A percentile compares a stretch with the other conserved stretches of the same genome.
Conservation (phyloP, 352 stramenopile genomes). For the Phytophthora melonis region DNA sequence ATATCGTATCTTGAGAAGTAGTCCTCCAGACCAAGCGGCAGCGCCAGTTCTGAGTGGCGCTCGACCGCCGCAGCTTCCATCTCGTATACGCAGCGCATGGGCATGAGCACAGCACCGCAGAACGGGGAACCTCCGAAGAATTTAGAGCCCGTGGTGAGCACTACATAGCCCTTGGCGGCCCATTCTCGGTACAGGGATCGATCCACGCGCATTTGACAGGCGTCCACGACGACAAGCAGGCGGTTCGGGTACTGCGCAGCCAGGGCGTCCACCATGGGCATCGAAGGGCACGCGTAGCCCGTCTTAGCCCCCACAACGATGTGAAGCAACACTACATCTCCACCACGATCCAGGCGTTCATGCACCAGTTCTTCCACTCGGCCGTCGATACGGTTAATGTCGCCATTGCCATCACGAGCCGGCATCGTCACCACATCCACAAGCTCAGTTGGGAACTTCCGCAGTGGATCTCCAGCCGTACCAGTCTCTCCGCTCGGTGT, state of each 20-base stretch:
- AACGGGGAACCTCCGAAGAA: slow-evolving; percentile 90
- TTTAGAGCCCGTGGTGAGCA: slow-evolving; percentile 88
- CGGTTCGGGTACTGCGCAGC: slow-evolving; percentile 68
- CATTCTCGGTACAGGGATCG: slow-evolving; percentile 72
- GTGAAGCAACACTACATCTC: slow-evolving; percentile 80
- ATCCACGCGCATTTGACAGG: slow-evolving; percentile 88
- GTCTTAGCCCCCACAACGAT: slow-evolving; percentile 90
- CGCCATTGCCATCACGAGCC: slow-evolving; percentile 62
- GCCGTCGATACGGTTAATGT: slow-evolving; percentile 60
- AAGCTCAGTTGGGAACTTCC: slow-evolving; percentile 65
- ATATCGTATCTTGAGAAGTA: slow-evolving; percentile 90
- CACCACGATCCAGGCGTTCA: slow-evolving; percentile 48
- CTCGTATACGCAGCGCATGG: slow-evolving; percentile 78
- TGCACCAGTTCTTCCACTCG: slow-evolving; percentile 54
- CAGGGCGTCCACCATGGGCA: slow-evolving; percentile 67
- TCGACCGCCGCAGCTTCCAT: slow-evolving; percentile 76
- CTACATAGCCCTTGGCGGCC: slow-evolving; percentile 66
- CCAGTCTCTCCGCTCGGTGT: slow-evolving; percentile 74
- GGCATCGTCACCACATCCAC: slow-evolving; percentile 74
- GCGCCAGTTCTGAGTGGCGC: slow-evolving; percentile 65
- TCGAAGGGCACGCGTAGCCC: slow-evolving; percentile 80
- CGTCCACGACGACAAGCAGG: slow-evolving; percentile 86
- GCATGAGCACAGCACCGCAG: slow-evolving; percentile 85
- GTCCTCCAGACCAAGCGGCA: slow-evolving; percentile 78
- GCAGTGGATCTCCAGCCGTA: slow-evolving; percentile 51